Conservation (phyloP, 805 yeast species). For the Yarrowia bubula region DNA sequence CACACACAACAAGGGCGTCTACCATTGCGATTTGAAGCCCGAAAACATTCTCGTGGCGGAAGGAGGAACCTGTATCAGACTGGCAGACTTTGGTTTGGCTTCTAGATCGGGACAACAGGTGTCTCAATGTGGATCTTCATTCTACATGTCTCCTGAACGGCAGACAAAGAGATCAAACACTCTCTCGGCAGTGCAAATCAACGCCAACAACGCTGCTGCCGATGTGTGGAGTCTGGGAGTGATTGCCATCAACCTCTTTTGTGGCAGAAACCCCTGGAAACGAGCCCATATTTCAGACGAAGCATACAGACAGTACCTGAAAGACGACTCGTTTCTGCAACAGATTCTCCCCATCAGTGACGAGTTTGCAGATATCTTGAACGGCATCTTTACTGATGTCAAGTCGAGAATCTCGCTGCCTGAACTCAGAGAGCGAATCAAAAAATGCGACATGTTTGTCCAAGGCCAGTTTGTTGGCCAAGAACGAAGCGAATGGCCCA, state of each 20-base stretch:
- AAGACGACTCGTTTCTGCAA: constrained; percentile 53
- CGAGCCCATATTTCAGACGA: constrained; percentile 64
- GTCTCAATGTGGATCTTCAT: constrained; percentile 66
- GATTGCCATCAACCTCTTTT: constrained; percentile 72
- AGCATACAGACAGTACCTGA: constrained; percentile 63
- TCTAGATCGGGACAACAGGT: constrained; percentile 52
- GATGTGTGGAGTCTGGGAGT: constrained; percentile 89
- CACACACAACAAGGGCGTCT: constrained; percentile 74
- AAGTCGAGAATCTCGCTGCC: constrained; percentile 3
- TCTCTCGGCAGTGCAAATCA: background rate
- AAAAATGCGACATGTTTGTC: constrained; percentile 1
- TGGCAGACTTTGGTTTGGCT: constrained; percentile 89
- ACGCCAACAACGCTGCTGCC: constrained; percentile 36
- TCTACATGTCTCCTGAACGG: constrained; percentile 88
- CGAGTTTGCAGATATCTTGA: constrained; percentile 47
- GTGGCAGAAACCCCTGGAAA: constrained; percentile 89
- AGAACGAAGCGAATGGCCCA: too few species aligned
- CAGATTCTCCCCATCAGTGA: constrained; percentile 71
- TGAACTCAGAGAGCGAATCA: constrained; percentile 28
- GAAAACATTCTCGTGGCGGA: constrained; percentile 72
- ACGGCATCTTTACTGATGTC: constrained; percentile 27
- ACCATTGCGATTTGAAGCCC: constrained; percentile 90
- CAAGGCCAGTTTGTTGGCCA: background rate
- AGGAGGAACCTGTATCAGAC: constrained; percentile 51
- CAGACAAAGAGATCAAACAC: background rate